These are phyloP conservation scores for Suillus paluster DNA, from an alignment of 768 basidiomycete genomes.

Conservation along the genomic window DNA sequence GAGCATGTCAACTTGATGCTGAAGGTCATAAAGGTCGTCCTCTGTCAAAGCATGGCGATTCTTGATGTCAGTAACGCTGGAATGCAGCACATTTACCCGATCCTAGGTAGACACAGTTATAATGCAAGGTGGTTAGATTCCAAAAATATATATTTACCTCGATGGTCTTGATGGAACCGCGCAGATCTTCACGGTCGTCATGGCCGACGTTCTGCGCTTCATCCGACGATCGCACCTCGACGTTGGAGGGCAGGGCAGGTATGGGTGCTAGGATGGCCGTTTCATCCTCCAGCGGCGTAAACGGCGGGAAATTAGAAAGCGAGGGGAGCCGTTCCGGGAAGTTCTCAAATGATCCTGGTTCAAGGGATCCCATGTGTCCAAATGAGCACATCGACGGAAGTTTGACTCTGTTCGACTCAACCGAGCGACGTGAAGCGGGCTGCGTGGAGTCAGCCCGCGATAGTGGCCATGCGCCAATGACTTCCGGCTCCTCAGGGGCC, in stretches of 20 bases:
- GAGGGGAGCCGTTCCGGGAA: conserved; percentile 3
- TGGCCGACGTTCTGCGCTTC: neutral
- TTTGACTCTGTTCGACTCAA: conserved; percentile 2
- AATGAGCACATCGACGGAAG: conserved; percentile 9
- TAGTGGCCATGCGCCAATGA: conserved; percentile 50
- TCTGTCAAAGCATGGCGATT: conserved; percentile 30
- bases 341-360: neutral
- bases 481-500: conserved; percentile 38
- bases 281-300: neutral
- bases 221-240: neutral
- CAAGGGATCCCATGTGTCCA: conserved; percentile 4
- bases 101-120: conserved; percentile 21
- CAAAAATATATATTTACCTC: conserved; percentile 19
- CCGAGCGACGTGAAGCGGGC: conserved; percentile 10
- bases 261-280: neutral
- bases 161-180: conserved; percentile 22
- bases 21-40: conserved; percentile 36
- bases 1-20: conserved; percentile 43
- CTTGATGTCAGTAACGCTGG: conserved; percentile 21
- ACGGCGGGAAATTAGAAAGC: neutral
- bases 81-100: conserved; percentile 26
- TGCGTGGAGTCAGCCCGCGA: conserved; percentile 41
- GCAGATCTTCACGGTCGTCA: neutral
- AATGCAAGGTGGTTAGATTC: neutral
- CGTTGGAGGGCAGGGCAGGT: neutral